These are phyloP conservation scores for Aspergillus incahuasiensis DNA, from an alignment of 495 filamentous ascomycete species.

Conservation along the genomic window DNA sequence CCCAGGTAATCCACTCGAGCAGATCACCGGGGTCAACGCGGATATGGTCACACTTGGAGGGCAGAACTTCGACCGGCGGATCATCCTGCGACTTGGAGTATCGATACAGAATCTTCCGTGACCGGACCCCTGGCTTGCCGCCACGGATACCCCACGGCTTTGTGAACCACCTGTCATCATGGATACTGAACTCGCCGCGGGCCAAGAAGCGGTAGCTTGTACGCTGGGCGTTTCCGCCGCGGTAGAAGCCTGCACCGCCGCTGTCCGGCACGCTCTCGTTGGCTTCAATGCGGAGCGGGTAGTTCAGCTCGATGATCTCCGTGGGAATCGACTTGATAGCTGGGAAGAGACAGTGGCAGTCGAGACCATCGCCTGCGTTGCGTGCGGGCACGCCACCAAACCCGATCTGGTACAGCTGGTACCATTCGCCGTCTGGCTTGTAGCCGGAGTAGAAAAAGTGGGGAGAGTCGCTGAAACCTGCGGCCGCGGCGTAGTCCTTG, in stretches of 20 bases:
- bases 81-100: slow-evolving; percentile 29
- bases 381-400: slow-evolving; percentile 49
- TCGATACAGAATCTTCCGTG: slow-evolving; percentile 38
- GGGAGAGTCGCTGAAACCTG: slow-evolving; percentile 47
- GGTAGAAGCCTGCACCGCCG: slow-evolving; percentile 43
- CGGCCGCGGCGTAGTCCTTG: slow-evolving; percentile 42
- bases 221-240: slow-evolving; percentile 46
- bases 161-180: slow-evolving; percentile 50
- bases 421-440: slow-evolving; percentile 47
- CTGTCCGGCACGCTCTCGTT: slow-evolving; percentile 48
- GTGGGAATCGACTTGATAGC: slow-evolving; percentile 50
- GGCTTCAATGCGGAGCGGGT: slow-evolving; percentile 44
- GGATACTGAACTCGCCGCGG: slow-evolving; percentile 43
- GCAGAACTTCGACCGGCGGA: slow-evolving; percentile 27
- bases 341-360: slow-evolving; percentile 50
- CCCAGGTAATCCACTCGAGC: slow-evolving; percentile 51
- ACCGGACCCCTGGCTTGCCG: slow-evolving; percentile 41
- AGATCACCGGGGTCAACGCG: slow-evolving; percentile 44
- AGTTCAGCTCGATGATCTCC: slow-evolving; percentile 48
- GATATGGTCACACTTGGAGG: slow-evolving; percentile 47
- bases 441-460: slow-evolving; percentile 51
- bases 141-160: slow-evolving; percentile 49
- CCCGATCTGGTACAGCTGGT: slow-evolving; percentile 49
- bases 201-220: slow-evolving; percentile 44
- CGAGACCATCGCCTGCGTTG: slow-evolving; percentile 44